Evolutionary conservation across 2,329 filamentous ascomycete genomes (phyloP).

Genomic region (Talaromyces sp.): DNA sequence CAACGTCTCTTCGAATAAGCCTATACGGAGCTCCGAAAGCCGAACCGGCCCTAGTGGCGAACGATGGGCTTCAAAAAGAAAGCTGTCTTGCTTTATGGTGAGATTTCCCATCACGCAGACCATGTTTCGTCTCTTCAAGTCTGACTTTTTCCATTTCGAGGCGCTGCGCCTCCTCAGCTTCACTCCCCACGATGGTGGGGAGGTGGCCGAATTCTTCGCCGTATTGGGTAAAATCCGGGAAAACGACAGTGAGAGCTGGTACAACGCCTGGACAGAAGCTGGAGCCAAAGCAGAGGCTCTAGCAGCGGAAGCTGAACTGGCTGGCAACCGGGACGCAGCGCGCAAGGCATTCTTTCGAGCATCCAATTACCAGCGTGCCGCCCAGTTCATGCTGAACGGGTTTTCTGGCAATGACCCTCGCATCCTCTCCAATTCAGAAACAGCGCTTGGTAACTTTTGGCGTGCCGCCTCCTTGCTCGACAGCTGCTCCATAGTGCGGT

Average conservation of each 20-base stretch:
- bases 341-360: constrained; percentile 34
- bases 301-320: constrained; percentile 20
- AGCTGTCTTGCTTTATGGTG: too few species aligned
- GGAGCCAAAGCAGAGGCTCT: neutral
- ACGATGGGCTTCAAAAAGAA: too few species aligned
- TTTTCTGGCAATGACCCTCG: neutral
- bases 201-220: constrained; percentile 37
- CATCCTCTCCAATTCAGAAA: neutral
- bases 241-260: constrained; percentile 37
- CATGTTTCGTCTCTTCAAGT: constrained; percentile 5
- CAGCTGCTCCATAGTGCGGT: neutral
- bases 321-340: constrained; percentile 28
- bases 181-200: constrained; percentile 30
- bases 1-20: too few species aligned
- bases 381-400: neutral
- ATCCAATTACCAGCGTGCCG: constrained; percentile 36
- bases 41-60: too few species aligned
- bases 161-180: constrained; percentile 35
- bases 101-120: too few species aligned
- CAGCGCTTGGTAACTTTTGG: neutral
- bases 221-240: constrained; percentile 33
- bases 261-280: constrained; percentile 27
- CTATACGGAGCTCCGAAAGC: too few species aligned
- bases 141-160: constrained; percentile 42
- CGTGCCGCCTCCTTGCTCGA: neutral